Percentiles rank a stretch among this genome's conserved stretches.
phyloP scores from a whole-genome alignment of 257 asterid species.

The Solanum okadae region DNA sequence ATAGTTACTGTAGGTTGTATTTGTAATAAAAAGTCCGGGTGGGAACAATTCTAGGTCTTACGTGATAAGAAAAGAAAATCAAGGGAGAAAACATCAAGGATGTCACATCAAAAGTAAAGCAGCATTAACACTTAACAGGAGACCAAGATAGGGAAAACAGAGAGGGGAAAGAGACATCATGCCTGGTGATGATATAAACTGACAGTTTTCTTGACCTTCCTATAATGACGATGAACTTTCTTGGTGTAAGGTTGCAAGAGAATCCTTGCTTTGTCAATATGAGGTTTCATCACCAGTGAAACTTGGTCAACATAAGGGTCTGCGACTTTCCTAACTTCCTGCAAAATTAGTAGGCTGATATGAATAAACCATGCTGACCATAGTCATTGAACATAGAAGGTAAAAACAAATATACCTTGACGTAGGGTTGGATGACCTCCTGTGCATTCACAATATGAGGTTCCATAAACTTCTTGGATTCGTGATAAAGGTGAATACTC shows the following conservation, averaged over 20 bases:
- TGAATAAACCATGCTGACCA: background rate
- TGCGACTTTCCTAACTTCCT: slow-evolving; percentile 27
- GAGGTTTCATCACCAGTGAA: slow-evolving; percentile 20
- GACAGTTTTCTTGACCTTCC: slow-evolving; percentile 2
- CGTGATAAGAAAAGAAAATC: background rate
- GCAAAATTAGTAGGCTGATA: slow-evolving; percentile 3
- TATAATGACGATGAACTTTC: slow-evolving; percentile 11
- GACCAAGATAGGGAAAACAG: background rate
- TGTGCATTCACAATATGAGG: slow-evolving; percentile 14
- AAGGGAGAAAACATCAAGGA: background rate
- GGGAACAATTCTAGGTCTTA: background rate
- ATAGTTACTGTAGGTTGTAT: background rate
- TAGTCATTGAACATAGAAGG: background rate
- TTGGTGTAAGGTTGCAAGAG: slow-evolving; percentile 28
- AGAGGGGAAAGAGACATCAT: background rate
- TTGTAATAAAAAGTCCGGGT: background rate
- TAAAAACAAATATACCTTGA: slow-evolving; percentile 15
- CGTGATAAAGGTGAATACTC: slow-evolving; percentile 14
- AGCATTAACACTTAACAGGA: background rate
- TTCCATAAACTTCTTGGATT: slow-evolving; percentile 9
- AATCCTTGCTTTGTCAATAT: slow-evolving; percentile 13
- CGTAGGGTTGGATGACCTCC: slow-evolving; percentile 18
- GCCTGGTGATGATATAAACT: slow-evolving; percentile 31
- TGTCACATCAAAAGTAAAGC: background rate
- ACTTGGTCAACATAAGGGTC: slow-evolving; percentile 30